Evolutionary conservation across 768 basidiomycete genomes (phyloP).

Genomic region (Lyophyllum decastes): DNA sequence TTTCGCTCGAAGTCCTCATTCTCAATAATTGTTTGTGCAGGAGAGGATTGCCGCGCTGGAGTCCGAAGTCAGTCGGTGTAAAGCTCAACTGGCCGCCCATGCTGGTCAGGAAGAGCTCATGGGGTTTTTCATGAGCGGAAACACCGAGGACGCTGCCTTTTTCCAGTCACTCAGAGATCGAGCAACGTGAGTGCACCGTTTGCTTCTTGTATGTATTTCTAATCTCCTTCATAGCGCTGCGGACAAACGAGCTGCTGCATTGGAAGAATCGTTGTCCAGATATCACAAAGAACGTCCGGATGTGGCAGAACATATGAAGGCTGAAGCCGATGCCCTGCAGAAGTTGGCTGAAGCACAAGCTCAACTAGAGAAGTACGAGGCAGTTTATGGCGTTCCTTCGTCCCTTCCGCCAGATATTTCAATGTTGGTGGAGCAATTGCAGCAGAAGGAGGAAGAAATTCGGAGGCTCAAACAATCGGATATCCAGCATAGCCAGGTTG

Average conservation of each 20-base stretch:
- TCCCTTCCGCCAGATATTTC: slow-evolving; percentile 50
- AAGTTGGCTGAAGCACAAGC: slow-evolving; percentile 45
- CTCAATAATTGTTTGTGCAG: slow-evolving; percentile 33
- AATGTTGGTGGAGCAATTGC: slow-evolving; percentile 54
- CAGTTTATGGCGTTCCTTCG: slow-evolving; percentile 60
- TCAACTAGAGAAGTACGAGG: slow-evolving; percentile 62
- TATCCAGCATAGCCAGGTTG: slow-evolving; percentile 64
- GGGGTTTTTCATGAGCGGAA: slow-evolving; percentile 62
- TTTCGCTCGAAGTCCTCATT: not conserved
- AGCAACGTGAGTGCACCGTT: slow-evolving; percentile 47
- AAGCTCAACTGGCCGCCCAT: slow-evolving; percentile 75
- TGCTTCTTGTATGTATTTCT: not conserved
- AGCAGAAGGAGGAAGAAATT: slow-evolving; percentile 69
- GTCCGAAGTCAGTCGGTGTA: slow-evolving; percentile 74
- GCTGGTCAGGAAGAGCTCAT: slow-evolving; percentile 72
- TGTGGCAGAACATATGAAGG: slow-evolving; percentile 45
- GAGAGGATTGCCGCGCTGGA: slow-evolving; percentile 72
- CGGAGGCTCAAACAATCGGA: slow-evolving; percentile 61
- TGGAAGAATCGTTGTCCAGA: slow-evolving; percentile 53
- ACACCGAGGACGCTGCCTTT: slow-evolving; percentile 52
- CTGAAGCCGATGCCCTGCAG: slow-evolving; percentile 52
- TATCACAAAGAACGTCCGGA: slow-evolving; percentile 56
- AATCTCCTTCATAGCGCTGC: slow-evolving; percentile 45
- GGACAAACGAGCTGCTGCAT: slow-evolving; percentile 47
- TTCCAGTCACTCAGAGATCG: slow-evolving; percentile 54